phyloP scores from a whole-genome alignment of 2,329 filamentous ascomycete species.

The Nemania sp. region DNA sequence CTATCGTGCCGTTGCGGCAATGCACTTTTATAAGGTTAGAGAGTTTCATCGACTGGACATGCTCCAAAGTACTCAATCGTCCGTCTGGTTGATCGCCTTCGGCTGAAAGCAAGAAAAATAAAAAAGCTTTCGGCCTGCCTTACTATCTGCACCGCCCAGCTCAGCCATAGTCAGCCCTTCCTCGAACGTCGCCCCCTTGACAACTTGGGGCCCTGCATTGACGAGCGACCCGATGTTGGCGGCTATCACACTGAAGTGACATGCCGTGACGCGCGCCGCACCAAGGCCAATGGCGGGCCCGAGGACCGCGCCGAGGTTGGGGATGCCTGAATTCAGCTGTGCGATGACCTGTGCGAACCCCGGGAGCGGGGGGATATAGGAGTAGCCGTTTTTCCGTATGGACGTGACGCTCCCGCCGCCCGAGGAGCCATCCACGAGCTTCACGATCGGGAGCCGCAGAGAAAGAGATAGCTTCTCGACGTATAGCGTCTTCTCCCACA shows the following conservation, averaged over 20 bases:
- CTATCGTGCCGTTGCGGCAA: constrained; percentile 26
- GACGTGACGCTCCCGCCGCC: constrained; percentile 25
- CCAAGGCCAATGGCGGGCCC: constrained; percentile 27
- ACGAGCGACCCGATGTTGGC: constrained; percentile 21
- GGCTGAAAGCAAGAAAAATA: neutral
- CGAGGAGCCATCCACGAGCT: constrained; percentile 27
- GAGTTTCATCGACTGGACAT: neutral
- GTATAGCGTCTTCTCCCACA: constrained; percentile 25
- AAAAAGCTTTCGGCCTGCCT: neutral
- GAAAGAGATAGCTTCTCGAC: constrained; percentile 26
- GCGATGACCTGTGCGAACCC: constrained; percentile 22
- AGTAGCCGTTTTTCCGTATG: constrained; percentile 20
- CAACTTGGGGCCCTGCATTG: constrained; percentile 26
- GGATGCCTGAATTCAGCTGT: constrained; percentile 25
- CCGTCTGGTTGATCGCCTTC: neutral
- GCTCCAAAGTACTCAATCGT: neutral
- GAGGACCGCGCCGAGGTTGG: constrained; percentile 26
- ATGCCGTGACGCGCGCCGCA: constrained; percentile 23
- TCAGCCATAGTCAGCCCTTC: constrained; percentile 23
- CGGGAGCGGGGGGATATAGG: constrained; percentile 24
- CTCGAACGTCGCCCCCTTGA: constrained; percentile 24
- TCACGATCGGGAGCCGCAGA: constrained; percentile 24
- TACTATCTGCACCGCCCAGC: constrained; percentile 24
- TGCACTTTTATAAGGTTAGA: constrained; percentile 19
- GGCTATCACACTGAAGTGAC: constrained; percentile 27